phyloP scores from a whole-genome alignment of 202 grass and related monocot species.

The Carex arenaria region DNA sequence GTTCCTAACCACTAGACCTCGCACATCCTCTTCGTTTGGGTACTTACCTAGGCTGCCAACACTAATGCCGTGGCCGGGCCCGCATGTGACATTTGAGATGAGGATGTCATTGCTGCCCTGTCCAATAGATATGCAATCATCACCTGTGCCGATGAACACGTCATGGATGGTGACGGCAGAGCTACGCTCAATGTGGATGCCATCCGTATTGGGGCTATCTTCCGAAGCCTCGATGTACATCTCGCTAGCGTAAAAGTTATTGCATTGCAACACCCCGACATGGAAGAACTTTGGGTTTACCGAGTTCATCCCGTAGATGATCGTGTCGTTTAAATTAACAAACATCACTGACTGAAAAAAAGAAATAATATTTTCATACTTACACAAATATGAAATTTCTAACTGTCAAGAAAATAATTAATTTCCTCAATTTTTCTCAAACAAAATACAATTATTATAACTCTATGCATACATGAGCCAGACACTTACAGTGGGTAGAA shows the following conservation, averaged over 20 bases:
- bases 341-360: constrained; percentile 45
- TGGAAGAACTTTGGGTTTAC: constrained; percentile 80
- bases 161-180: constrained; percentile 24
- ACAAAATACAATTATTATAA: no score
- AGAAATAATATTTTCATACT: no score
- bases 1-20: constrained; percentile 32
- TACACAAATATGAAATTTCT: no score
- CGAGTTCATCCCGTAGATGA: constrained; percentile 36
- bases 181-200: constrained; percentile 62
- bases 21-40: constrained; percentile 46
- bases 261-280: constrained; percentile 30
- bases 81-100: constrained; percentile 39
- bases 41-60: constrained; percentile 58
- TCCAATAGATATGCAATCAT: constrained; percentile 65
- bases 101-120: constrained; percentile 38
- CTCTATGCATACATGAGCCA: background rate
- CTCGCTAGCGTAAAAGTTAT: constrained; percentile 17
- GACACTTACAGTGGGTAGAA: constrained; percentile 51
- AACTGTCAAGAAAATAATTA: no score
- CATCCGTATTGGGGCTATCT: constrained; percentile 66
- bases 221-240: constrained; percentile 32
- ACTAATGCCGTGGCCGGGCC: constrained; percentile 64
- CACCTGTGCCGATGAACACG: constrained; percentile 38
- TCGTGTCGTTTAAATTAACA: constrained; percentile 31
- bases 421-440: no score